Evolutionary conservation across 768 basidiomycete genomes (phyloP), one percentile per base, ranked within the genome.

Genomic region (Fistulinella prunicolor): DNA sequence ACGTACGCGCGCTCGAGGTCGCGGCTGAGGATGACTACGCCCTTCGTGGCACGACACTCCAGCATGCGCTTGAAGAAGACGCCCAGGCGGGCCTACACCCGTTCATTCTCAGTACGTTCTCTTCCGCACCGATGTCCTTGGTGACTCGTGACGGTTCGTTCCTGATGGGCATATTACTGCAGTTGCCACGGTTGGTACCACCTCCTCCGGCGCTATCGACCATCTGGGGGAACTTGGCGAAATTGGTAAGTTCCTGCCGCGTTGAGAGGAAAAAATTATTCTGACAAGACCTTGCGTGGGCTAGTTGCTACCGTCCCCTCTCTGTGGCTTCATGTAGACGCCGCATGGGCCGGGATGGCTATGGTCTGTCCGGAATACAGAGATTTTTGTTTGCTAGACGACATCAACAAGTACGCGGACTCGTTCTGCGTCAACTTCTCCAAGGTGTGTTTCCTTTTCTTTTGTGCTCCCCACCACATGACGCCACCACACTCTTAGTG

Each of bases 401-500:
- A 81, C 3, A 83, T 94, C 57, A 98, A 98, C 66, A 67, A 75
- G 34, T 78, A 81, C 47, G 86, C 83, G 0, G 75, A 89, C 57
- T 92, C 89, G 0, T 84, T 94, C 69, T 89, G 86, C 65, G 85
- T 86, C 8, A 96, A 98, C 64, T 86, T 94, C 66, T 94, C 96
- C 73, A 98, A 97, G 75, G 88, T 79, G 36, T 3, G 41, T 22
- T 28, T 28, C 26, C 26, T 10, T 28, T 28, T 28, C 26, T 10
- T 28, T 28, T 28, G 10, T 6, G 10, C 6, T 28, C 26, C 26
- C 26, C 10, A 6, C 10, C 6, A 28, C 26, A 28, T 28, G 26
- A 28, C 26, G 26, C 6, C 26, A 28, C 26, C 26, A 28, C 26
- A 28, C 26, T 28, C 10, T 0, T 30, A 91, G 89, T 90, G 90